These are phyloP conservation scores for Epicoccum nigrum DNA, from an alignment of 2,329 filamentous ascomycete genomes.

Conservation along the genomic window DNA sequence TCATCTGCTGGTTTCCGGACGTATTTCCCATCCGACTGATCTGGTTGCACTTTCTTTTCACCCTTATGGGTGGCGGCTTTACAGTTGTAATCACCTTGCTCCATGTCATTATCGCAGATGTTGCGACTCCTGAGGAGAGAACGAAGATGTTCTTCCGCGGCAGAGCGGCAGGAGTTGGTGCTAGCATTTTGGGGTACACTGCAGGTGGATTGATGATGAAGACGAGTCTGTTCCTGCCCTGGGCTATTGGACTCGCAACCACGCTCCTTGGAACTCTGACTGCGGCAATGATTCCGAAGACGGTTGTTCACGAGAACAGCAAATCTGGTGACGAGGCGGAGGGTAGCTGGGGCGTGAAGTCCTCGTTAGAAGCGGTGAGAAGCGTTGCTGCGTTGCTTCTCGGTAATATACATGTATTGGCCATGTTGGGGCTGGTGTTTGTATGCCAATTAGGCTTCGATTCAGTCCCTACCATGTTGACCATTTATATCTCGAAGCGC, in stretches of 20 bases:
- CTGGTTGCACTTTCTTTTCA: conserved; percentile 26
- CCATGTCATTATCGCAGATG: conserved; percentile 27
- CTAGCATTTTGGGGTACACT: conserved; percentile 24
- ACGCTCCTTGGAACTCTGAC: conserved; percentile 8
- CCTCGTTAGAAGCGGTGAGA: background rate
- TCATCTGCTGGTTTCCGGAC: conserved; percentile 22
- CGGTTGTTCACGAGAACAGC: background rate
- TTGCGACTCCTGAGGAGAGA: conserved; percentile 20
- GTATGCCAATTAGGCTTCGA: conserved; percentile 27
- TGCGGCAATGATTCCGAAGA: conserved; percentile 18
- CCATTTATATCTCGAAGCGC: conserved; percentile 27
- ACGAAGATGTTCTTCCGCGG: conserved; percentile 23
- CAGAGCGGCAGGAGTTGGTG: conserved; percentile 23
- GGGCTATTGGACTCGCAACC: conserved; percentile 18
- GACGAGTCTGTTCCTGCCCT: conserved; percentile 15
- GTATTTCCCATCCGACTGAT: conserved; percentile 24
- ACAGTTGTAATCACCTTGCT: conserved; percentile 24
- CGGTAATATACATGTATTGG: conserved; percentile 16
- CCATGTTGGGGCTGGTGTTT: conserved; percentile 21
- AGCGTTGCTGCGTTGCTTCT: conserved; percentile 4
- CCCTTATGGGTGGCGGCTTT: conserved; percentile 21
- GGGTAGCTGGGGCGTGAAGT: conserved; percentile 1
- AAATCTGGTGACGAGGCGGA: background rate
- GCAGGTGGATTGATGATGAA: conserved; percentile 21
- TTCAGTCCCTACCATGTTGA: conserved; percentile 23